Conservation (phyloP, 495 filamentous ascomycete genomes). For the Aspergillus coremiiformis region DNA sequence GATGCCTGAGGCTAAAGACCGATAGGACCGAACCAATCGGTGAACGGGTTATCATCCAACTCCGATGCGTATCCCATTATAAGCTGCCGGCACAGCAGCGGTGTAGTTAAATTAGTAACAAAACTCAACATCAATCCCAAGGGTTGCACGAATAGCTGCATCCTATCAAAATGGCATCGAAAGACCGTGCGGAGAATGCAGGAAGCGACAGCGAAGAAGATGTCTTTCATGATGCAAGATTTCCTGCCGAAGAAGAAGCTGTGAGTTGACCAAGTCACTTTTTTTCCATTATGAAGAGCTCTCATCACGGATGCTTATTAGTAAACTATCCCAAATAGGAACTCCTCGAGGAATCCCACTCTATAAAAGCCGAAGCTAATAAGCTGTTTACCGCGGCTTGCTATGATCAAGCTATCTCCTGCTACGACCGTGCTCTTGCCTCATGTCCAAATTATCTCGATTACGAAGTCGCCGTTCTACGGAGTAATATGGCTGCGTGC, state of each 20-base stretch:
- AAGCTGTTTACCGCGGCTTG: slow-evolving; percentile 59
- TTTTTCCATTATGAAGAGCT: slow-evolving; percentile 4
- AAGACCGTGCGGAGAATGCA: slow-evolving; percentile 2
- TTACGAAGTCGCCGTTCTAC: slow-evolving; percentile 81
- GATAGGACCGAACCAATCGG: neutral
- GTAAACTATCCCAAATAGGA: slow-evolving; percentile 33
- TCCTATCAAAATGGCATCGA: slow-evolving; percentile 12
- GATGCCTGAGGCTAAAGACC: neutral
- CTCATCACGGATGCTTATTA: neutral
- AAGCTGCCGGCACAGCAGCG: neutral
- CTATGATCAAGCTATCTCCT: slow-evolving; percentile 80
- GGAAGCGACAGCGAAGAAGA: slow-evolving; percentile 35
- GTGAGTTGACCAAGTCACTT: slow-evolving; percentile 37
- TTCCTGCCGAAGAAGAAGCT: slow-evolving; percentile 72
- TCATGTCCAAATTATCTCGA: slow-evolving; percentile 83
- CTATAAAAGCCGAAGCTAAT: slow-evolving; percentile 74
- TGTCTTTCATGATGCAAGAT: slow-evolving; percentile 45
- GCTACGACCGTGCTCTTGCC: slow-evolving; percentile 77
- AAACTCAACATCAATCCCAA: neutral
- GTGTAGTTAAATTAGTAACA: neutral
- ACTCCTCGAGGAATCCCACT: slow-evolving; percentile 63
- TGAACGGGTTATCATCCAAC: neutral
- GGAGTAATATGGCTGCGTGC: slow-evolving; percentile 85
- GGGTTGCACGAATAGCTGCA: neutral
- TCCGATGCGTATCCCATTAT: neutral